These are phyloP conservation scores for Ammopiptanthus mongolicus DNA, from an alignment of 306 rosid species.

Conservation along the genomic window DNA sequence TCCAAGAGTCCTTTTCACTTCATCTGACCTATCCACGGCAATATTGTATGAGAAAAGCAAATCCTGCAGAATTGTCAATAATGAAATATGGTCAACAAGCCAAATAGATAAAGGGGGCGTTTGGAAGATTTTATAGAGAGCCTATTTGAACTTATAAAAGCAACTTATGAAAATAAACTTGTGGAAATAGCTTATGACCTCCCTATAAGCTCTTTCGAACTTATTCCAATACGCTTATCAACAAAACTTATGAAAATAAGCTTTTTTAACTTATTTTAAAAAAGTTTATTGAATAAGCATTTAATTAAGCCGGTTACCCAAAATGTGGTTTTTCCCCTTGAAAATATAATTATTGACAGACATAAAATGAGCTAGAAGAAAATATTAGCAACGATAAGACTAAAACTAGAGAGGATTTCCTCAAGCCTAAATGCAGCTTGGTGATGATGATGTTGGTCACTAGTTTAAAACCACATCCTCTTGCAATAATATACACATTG, in stretches of 20 bases:
- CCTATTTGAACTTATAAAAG: no score
- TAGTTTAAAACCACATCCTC: not conserved
- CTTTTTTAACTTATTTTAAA: no score
- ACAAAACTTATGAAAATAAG: no score
- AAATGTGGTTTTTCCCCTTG: not conserved
- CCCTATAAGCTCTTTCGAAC: no score
- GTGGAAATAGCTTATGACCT: no score
- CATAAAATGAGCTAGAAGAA: slow-evolving; percentile 4
- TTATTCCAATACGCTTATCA: no score
- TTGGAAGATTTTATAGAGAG: no score
- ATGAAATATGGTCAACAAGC: not conserved
- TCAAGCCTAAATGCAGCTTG: not conserved
- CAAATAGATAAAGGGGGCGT: not conserved
- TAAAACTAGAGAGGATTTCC: not conserved
- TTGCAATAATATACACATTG: not conserved
- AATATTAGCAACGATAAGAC: not conserved
- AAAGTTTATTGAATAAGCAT: no score
- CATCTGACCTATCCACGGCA: slow-evolving; percentile 81
- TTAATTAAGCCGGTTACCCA: no score
- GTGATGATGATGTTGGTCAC: not conserved
- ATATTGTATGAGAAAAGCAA: slow-evolving; percentile 84
- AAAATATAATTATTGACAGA: not conserved
- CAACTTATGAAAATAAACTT: no score
- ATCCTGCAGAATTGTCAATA: slow-evolving; percentile 51
- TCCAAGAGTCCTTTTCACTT: slow-evolving; percentile 72